Base-by-base conservation (phyloP, 2,329 filamentous ascomycete genomes). In the Aspergillus awamori region DNA sequence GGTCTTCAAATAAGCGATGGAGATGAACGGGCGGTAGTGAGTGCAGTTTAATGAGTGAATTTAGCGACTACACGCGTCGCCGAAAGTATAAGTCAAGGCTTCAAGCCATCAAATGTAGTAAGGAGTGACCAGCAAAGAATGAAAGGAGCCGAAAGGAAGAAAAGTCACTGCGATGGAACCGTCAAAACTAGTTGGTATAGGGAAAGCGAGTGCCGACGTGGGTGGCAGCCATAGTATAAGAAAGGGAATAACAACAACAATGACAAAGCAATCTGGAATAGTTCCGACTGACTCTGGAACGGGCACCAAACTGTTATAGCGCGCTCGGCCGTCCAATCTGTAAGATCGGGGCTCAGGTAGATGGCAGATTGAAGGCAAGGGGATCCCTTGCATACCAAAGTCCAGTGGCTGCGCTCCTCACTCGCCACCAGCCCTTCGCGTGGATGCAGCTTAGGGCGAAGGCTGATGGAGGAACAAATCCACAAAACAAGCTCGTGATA, bases 11-110 rank as follows among this genome's bases (percentile, higher is more conserved):
- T 51, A 61, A 64, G 60, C 36, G 64, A 60, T 57, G 58, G 58
- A 54, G 59, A 53, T 60, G 59, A 64, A 66, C 58, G 24, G 63
- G 59, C 52, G 63, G 53, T 52, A 58, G 36, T 55, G 54, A 61
- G 39, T 7, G 55, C 59, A 30, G 28, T 54, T 51, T 53, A 63
- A 41, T 52, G 52, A 61, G 60, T 43, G 30, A 53, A 38, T 51
- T 45, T 54, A 39, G 63, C 57, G 49, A 57, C 67, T 69, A 61
- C 36, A 63, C 57, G 41, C 59, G 57, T 63, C 60, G 52, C 49
- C 59, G 59, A 43, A 51, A 59, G 36, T 58, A 57, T 61, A 58
- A 58, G 64, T 66, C 59, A 62, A 51, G 57, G 59, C 57, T n/a
- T 45, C 43, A 48, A 51, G 39, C 53, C 53, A 56, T 56, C 38